These are phyloP conservation scores for Vigna angularis DNA, from an alignment of 306 rosid species.

Conservation along the genomic window DNA sequence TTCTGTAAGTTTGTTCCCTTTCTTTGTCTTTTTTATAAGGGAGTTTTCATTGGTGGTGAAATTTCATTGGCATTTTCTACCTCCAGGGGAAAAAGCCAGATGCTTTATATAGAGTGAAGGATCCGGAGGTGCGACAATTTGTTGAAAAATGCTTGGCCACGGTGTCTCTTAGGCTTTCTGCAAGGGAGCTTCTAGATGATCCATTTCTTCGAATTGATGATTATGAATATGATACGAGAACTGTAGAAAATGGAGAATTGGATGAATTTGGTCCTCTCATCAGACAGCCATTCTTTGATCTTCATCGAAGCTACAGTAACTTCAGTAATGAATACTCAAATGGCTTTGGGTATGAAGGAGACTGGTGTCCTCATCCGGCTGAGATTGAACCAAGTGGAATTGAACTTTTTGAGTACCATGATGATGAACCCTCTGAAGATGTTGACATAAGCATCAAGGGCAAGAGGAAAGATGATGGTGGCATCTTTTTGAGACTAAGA, in stretches of 20 bases:
- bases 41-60: conserved; percentile 31
- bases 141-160: conserved; percentile 97
- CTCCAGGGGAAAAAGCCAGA: conserved; percentile 88
- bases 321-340: conserved; percentile 59
- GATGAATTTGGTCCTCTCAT: conserved; percentile 54
- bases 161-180: conserved; percentile 79
- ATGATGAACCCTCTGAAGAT: conserved; percentile 73
- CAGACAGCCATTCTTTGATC: conserved; percentile 65
- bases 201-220: conserved; percentile 76
- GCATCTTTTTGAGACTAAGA: conserved; percentile 79
- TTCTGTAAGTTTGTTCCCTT: conserved; percentile 71
- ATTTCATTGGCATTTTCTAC: conserved; percentile 47
- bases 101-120: conserved; percentile 87
- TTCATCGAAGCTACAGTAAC: conserved; percentile 54
- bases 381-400: conserved; percentile 72
- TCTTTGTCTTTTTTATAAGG: conserved; percentile 5
- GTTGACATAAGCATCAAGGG: conserved; percentile 83
- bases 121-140: conserved; percentile 82
- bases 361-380: conserved; percentile 60
- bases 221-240: conserved; percentile 62
- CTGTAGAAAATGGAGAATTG: conserved; percentile 51
- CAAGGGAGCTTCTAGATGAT: conserved; percentile 86
- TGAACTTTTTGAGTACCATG: conserved; percentile 79
- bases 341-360: conserved; percentile 64
- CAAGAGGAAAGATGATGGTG: conserved; percentile 74